A percentile compares a stretch with the other conserved stretches of the same genome.
Conservation (phyloP, 306 rosid genomes). For the Cercis canadensis region DNA sequence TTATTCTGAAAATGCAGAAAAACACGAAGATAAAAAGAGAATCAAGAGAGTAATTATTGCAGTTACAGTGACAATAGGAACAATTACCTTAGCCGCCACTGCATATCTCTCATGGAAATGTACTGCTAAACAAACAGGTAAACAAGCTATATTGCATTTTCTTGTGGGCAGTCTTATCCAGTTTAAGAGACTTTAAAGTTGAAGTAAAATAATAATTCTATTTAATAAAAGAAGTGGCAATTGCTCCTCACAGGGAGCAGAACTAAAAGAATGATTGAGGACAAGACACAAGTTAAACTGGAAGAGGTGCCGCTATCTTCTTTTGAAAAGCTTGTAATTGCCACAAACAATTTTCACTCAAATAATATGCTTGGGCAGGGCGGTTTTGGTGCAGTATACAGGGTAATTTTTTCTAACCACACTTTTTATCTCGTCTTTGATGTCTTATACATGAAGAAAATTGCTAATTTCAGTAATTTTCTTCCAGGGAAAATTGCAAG, state of each 20-base stretch:
- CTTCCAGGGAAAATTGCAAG: constrained; percentile 20
- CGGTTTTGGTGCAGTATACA: constrained; percentile 36
- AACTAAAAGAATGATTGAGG: not conserved
- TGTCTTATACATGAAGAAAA: too few species aligned
- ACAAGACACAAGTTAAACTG: constrained; percentile 7
- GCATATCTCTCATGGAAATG: not conserved
- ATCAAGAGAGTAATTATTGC: not conserved
- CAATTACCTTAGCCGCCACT: not conserved
- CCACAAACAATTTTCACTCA: constrained; percentile 37
- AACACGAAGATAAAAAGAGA: not conserved
- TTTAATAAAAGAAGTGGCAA: too few species aligned
- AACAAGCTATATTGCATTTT: not conserved
- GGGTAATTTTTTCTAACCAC: not conserved
- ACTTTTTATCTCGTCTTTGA: not conserved
- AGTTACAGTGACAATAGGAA: constrained; percentile 5
- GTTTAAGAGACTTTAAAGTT: too few species aligned
- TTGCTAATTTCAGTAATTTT: too few species aligned
- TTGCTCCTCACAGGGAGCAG: not conserved
- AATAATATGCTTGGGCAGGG: constrained; percentile 13
- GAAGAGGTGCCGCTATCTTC: constrained; percentile 21
- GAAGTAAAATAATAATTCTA: too few species aligned
- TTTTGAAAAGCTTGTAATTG: constrained; percentile 35
- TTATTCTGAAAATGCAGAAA: not conserved
- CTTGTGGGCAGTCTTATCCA: too few species aligned
- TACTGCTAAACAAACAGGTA: constrained; percentile 14